Base-by-base conservation (phyloP, 108 stramenopile genomes). In the Aurantiochytrium sp. region DNA sequence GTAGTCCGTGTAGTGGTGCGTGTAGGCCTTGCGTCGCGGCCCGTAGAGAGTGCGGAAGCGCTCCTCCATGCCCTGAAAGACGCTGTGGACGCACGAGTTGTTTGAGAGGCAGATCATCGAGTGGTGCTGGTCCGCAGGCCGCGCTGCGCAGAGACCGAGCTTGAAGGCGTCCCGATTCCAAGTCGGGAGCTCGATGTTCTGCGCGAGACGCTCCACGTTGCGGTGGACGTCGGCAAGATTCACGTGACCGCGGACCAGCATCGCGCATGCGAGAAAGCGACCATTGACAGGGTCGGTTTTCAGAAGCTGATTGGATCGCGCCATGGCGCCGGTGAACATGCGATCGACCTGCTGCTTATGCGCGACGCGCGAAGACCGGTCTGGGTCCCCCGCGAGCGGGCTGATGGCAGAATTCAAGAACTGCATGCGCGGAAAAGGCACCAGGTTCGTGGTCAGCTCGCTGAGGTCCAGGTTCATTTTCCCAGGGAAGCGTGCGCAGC, bases 141-240 rank as follows among this genome's bases (percentile, higher is more conserved):
- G 55, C 24, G 85, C 90, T 4, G 42, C 37, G 31, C 93, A 93
- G 12, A 93, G 86, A 21, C 94, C 94, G 37, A 93, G 86, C 87
- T 94, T 94, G 90, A 93, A 93, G 17, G 92, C 93, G 30, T 94
- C 93, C 27, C 30, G 90, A 34, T 94, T 94, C 93, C 93, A 94
- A 22, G 53, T 50, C 4, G 92, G 90, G 87, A 93, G 89, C 21
- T 55, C 8, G 21, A 94, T 87, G 41, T 86, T 30, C 22, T 42
- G 31, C 36, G 68, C 87, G 37, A 91, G 65, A 27, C 87, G 54
- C 41, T 89, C 81, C 12, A 94, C 90, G 68, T 90, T 89, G 17
- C 48, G 37, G 52, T 91, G 85, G 4, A 93, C 54, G 59, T 94
- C 93, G 37, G 90, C 87, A 17, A 93, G 68, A 30, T 87, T 53